Evolutionary conservation across 192 early-diverging fungal genomes (phyloP).

Genomic region (Dissophora ornata): DNA sequence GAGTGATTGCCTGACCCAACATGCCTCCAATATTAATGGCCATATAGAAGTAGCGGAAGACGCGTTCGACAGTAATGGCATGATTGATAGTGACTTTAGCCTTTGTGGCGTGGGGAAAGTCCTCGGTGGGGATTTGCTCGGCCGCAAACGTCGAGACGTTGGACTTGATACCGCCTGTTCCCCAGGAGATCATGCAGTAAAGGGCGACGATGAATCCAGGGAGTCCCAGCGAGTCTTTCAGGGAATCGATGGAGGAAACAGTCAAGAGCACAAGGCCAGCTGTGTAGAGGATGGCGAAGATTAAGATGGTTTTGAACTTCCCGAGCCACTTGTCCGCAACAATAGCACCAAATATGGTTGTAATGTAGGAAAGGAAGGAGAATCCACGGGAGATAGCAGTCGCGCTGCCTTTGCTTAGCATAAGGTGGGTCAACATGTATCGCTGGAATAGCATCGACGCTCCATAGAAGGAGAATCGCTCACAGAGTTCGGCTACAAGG

Average conservation of each 20-base stretch:
- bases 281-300: conserved; percentile 69
- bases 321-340: conserved; percentile 72
- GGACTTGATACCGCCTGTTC: conserved; percentile 74
- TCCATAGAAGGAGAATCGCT: conserved; percentile 76
- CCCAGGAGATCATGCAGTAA: conserved; percentile 67
- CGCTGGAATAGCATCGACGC: conserved; percentile 70
- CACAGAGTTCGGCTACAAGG: conserved; percentile 67
- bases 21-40: conserved; percentile 72
- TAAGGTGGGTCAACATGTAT: conserved; percentile 67
- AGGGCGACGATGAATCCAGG: conserved; percentile 69
- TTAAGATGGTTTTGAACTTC: conserved; percentile 73
- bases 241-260: conserved; percentile 64
- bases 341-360: conserved; percentile 70
- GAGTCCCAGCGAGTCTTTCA: conserved; percentile 60
- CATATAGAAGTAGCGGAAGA: conserved; percentile 83
- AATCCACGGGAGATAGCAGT: conserved; percentile 71
- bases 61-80: conserved; percentile 70
- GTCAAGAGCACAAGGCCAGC: conserved; percentile 65
- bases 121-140: conserved; percentile 66
- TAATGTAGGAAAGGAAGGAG: conserved; percentile 74
- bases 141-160: conserved; percentile 74
- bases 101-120: conserved; percentile 66
- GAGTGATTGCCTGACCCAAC: conserved; percentile 68
- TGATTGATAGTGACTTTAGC: conserved; percentile 67
- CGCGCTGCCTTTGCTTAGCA: conserved; percentile 53